Percentiles rank a stretch among this genome's conserved stretches.
Conservation (phyloP, 23 red algal species). For the Gracilariopsis chorda region DNA sequence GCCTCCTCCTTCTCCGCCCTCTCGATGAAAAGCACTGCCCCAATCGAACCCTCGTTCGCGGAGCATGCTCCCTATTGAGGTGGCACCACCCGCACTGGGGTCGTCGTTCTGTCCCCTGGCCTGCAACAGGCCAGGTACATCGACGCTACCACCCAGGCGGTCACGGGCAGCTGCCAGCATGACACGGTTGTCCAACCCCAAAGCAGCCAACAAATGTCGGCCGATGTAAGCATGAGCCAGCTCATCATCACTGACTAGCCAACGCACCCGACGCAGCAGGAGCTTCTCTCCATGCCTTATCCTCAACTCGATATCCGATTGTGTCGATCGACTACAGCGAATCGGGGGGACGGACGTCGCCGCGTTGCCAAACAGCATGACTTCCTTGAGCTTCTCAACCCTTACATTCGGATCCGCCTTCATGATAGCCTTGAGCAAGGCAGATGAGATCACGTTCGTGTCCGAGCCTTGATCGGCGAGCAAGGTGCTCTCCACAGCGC, state of each 20-base stretch:
- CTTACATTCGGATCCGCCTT: not conserved
- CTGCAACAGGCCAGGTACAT: not conserved
- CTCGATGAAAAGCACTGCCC: not conserved
- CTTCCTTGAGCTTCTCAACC: not conserved
- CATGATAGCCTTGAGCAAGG: not conserved
- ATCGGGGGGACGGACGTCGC: not conserved
- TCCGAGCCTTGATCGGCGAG: not conserved
- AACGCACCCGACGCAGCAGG: slow-evolving; percentile 13
- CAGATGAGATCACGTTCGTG: not conserved
- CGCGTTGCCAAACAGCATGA: not conserved
- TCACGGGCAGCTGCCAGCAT: not conserved
- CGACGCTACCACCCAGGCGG: not conserved
- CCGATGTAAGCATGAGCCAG: not conserved
- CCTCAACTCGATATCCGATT: not conserved
- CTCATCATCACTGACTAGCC: not conserved
- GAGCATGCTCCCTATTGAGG: too few species aligned
- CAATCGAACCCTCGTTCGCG: too few species aligned
- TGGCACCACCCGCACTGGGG: too few species aligned
- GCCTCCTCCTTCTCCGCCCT: not conserved
- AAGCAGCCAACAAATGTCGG: not conserved
- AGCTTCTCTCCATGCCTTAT: slow-evolving; percentile 5
- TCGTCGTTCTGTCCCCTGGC: too few species aligned
- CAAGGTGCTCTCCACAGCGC: not conserved
- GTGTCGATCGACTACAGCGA: not conserved
- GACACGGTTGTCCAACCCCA: not conserved